Evolutionary conservation across 1,284 basidiomycete genomes (phyloP).

Genomic region (Apiotrichum gamsii): DNA sequence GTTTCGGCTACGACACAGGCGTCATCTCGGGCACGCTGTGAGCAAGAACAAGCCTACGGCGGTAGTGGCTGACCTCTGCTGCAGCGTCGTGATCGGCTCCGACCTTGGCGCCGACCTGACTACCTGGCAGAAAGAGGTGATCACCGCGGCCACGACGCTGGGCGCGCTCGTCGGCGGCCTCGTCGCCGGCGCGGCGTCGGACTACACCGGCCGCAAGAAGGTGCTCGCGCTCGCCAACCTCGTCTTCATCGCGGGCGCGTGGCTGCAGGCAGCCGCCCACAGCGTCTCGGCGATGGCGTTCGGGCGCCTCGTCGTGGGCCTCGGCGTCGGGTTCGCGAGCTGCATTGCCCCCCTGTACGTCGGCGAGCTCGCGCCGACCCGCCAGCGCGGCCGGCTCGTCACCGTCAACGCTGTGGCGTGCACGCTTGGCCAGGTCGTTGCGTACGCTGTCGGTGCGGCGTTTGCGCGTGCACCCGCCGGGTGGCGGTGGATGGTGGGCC

Average conservation of each 20-base stretch:
- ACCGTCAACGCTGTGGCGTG: constrained; percentile 48
- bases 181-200: constrained; percentile 62
- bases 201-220: constrained; percentile 62
- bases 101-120: constrained; percentile 61
- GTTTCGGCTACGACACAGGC: constrained; percentile 74
- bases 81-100: constrained; percentile 57
- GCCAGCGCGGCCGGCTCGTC: constrained; percentile 68
- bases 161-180: constrained; percentile 70
- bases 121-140: constrained; percentile 67
- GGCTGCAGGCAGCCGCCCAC: constrained; percentile 55
- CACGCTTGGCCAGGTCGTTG: constrained; percentile 63
- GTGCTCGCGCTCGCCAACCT: constrained; percentile 66
- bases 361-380: constrained; percentile 71
- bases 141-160: constrained; percentile 72
- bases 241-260: constrained; percentile 68
- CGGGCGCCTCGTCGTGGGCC: constrained; percentile 62
- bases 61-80: too few species aligned
- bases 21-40: constrained; percentile 57
- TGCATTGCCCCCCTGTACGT: constrained; percentile 77
- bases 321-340: constrained; percentile 57
- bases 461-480: constrained; percentile 61
- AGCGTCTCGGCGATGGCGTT: constrained; percentile 68
- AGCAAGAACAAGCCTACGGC: background rate
- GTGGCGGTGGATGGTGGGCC: constrained; percentile 79
- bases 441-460: constrained; percentile 65